Evolutionary conservation across 306 rosid species (phyloP), one percentile per base, ranked within the genome.

Genomic region (Chamaecrista fasciculata): DNA sequence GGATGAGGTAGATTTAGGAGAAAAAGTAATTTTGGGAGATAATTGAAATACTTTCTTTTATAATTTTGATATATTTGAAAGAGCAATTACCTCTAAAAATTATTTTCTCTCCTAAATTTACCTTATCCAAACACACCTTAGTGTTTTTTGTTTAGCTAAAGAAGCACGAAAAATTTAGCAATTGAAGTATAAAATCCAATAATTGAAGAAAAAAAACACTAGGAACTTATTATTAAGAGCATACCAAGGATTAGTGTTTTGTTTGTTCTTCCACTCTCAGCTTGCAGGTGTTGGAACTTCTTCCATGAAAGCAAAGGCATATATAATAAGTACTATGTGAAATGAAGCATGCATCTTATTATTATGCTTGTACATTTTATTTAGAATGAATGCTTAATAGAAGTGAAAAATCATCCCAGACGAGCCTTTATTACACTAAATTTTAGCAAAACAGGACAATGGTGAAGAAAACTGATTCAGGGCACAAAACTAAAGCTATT

Each of bases 311-410:
- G 49, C 53, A 48, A 62, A 62, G 42, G 65, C 37, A 67, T n/a
- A n/a, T n/a, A n/a, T n/a, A n/a, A n/a, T 25, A 19, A 52, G 26
- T 62, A 14, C 44, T 21, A 6, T 26, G 11, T 37, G 43, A 61
- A 72, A 66, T 21, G 24, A 23, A 5, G 64, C 48, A 64, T n/a
- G 69, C 79, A 69, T 14, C 51, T 62, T 20, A 52, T 14, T 19
- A 50, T 21, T 43, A 67, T 43, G 56, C 43, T 23, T 66, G 21
- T 72, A 34, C 44, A 69, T 21, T 74, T 74, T 60, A 53, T 14
- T 16, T 8, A 47, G 16, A 62, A 62, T 48, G 19, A 37, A 60
- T 43, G 67, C 71, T 46, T 69, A 59, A 8, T 26, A 57, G 15
- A 10, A n/a, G 7, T 24, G 16, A 24, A 37, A 42, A 52, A 14